phyloP scores from a whole-genome alignment of 2,329 filamentous ascomycete species.

The Berkeleyomyces rouxiae region DNA sequence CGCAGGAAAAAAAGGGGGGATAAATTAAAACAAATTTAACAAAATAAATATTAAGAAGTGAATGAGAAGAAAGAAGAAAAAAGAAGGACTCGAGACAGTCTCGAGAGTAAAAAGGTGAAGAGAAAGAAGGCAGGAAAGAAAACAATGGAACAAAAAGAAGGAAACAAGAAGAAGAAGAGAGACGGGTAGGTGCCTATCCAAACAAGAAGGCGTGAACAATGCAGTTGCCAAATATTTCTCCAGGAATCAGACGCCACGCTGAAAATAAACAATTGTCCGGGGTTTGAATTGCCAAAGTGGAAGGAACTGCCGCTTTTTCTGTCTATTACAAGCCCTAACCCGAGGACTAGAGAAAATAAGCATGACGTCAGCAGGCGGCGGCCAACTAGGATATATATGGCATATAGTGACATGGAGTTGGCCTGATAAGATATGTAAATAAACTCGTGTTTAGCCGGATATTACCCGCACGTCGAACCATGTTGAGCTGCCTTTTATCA shows the following conservation, averaged over 20 bases:
- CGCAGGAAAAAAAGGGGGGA: background rate
- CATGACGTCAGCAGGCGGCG: background rate
- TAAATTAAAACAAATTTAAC: conserved; percentile 2
- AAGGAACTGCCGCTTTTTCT: too few relatives aligned
- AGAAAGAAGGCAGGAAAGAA: conserved; percentile 13
- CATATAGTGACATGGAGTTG: too few relatives aligned
- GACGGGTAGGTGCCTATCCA: background rate
- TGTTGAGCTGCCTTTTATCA: conserved; percentile 11
- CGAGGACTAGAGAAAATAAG: background rate
- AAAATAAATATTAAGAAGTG: conserved; percentile 9
- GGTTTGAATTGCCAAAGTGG: background rate
- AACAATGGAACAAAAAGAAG: conserved; percentile 13
- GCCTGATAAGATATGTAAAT: background rate
- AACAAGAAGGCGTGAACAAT: background rate
- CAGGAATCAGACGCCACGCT: background rate
- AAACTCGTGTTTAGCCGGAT: background rate
- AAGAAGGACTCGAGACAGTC: background rate
- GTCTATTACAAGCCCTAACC: background rate
- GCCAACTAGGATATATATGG: too few relatives aligned
- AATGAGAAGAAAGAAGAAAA: conserved; percentile 5
- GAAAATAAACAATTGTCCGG: background rate
- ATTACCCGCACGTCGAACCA: background rate
- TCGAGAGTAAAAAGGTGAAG: background rate
- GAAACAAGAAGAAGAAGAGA: conserved; percentile 5
- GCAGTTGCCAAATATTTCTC: background rate